phyloP scores from a whole-genome alignment of 192 early-diverging fungal species.

The Neocallimastix lanati region DNA sequence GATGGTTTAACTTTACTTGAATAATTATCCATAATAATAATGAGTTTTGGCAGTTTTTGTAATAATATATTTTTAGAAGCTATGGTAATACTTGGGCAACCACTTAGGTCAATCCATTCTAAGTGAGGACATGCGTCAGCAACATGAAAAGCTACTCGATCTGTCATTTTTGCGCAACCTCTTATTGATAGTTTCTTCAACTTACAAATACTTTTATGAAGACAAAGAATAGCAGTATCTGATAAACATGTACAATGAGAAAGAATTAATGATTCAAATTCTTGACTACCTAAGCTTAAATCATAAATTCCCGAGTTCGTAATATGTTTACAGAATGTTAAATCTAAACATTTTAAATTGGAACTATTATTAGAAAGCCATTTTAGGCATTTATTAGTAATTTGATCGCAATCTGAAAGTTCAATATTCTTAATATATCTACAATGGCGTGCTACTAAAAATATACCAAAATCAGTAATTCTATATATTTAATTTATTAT shows the following conservation, averaged over 20 bases:
- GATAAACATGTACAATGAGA: conserved; percentile 19
- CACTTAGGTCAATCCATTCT: background rate
- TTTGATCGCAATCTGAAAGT: conserved; percentile 23
- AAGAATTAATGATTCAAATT: conserved; percentile 15
- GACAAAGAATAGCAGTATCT: conserved; percentile 16
- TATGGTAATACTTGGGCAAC: conserved; percentile 2
- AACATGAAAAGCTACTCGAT: conserved; percentile 3
- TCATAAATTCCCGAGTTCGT: conserved; percentile 27
- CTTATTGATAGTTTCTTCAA: conserved; percentile 6
- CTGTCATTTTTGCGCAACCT: conserved; percentile 19
- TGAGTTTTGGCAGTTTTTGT: background rate
- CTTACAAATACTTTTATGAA: background rate
- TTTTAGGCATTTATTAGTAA: conserved; percentile 26
- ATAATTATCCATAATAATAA: background rate
- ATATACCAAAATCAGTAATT: conserved; percentile 27
- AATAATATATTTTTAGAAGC: background rate
- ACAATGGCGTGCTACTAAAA: conserved; percentile 26
- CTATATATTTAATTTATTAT: background rate
- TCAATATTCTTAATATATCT: conserved; percentile 9
- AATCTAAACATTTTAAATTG: conserved; percentile 13
- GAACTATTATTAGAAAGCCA: conserved; percentile 20
- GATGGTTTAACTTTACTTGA: background rate
- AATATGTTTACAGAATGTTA: conserved; percentile 24
- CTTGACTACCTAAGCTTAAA: conserved; percentile 17
- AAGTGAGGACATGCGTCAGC: background rate